Base-by-base conservation (phyloP, 2,329 filamentous ascomycete genomes). In the Akanthomyces uredinophilus region DNA sequence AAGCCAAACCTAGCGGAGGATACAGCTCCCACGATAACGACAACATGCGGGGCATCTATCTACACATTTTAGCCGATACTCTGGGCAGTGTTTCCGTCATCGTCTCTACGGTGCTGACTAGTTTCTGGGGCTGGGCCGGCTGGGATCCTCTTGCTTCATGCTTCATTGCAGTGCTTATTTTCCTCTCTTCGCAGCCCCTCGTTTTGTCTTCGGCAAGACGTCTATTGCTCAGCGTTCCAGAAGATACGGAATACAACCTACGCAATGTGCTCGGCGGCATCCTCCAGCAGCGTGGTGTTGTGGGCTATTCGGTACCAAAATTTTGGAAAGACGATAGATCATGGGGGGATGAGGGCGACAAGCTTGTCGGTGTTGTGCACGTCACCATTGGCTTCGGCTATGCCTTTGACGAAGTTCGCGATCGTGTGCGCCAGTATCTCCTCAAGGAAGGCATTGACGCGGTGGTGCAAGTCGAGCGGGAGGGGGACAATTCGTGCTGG, bases 21-120 rank as follows among this genome's bases (percentile, higher is more conserved):
- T 77, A 72, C 63, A 67, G 70, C 70, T 22, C 78, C n/a, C 89
- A 93, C 70, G 89, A 92, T 65, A 96, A 96, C 73, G 95, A 99
- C 70, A 99, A 99, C 72, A 97, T 99, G 93, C 78, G 95, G 68
- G 95, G 95, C 14, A 98, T 99, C 67, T 99, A 96, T 75, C 80
- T 99, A 22, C 95, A 99, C 71, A 91, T 99, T 56, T 82, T 98
- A 32, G 95, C 95, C 6, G 95, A 99, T 72, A 96, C 95, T 0
- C 86, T 98, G 35, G 95, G 95, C 29, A 97, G 93, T 60, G 90
- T 93, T 1, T 95, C 95, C 1, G 95, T 99, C 53, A 96, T 99
- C 65, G 86, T 92, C 39, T 97, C 92, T 8, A 99, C 95, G 0
- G 79, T 91, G 0, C 80, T 98, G 24, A 96, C 96, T 0, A 89